Evolutionary conservation across 2,329 filamentous ascomycete genomes (phyloP).

Genomic region (Pseudogymnoascus sp.): DNA sequence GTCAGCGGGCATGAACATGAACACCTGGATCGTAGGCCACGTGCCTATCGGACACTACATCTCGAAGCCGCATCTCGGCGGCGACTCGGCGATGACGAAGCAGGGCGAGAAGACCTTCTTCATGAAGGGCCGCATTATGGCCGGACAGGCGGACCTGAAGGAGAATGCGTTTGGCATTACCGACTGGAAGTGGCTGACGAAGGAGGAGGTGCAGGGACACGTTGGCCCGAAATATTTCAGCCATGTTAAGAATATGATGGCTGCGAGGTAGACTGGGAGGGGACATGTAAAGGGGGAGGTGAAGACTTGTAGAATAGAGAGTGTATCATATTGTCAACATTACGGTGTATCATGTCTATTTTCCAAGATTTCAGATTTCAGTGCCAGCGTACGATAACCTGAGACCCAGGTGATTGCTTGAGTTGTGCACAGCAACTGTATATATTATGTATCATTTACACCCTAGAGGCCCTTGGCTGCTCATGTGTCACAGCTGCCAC

Average conservation of each 20-base stretch:
- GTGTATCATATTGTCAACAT: conserved; percentile 9
- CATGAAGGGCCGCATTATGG: conserved; percentile 93
- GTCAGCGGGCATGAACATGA: conserved; percentile 88
- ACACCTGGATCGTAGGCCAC: conserved; percentile 93
- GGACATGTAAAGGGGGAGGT: too few species aligned
- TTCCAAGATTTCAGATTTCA: neutral
- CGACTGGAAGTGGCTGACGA: conserved; percentile 89
- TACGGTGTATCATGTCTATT: conserved; percentile 1
- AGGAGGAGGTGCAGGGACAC: conserved; percentile 70
- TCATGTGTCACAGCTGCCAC: too few species aligned
- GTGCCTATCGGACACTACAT: conserved; percentile 78
- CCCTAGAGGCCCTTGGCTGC: too few species aligned
- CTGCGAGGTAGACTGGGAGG: conserved; percentile 51
- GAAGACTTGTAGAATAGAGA: conserved; percentile 4
- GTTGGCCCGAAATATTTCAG: conserved; percentile 64
- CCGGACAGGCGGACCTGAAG: conserved; percentile 78
- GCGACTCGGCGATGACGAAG: conserved; percentile 34
- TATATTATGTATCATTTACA: too few species aligned
- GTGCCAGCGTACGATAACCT: neutral
- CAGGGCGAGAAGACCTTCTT: conserved; percentile 84
- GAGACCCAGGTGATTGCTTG: too few species aligned
- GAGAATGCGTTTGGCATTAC: conserved; percentile 63
- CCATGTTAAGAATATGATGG: conserved; percentile 74
- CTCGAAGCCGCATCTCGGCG: conserved; percentile 41
- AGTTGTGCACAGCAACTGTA: too few species aligned